Base-by-base conservation (phyloP, 1,139 yeast genomes). In the Yamadazyma dendronema region DNA sequence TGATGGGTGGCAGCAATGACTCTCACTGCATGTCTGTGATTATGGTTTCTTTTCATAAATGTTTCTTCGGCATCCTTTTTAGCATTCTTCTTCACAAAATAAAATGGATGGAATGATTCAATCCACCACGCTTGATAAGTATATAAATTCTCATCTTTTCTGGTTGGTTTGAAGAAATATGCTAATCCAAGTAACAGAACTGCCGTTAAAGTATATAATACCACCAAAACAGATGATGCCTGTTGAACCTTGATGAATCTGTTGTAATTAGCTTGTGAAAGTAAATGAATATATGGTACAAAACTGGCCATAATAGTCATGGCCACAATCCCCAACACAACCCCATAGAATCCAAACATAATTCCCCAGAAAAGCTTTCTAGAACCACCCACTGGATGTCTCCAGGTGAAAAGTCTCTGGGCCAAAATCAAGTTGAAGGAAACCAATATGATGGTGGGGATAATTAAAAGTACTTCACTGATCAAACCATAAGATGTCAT, bases 121-220 rank as follows among this genome's bases (percentile, higher is more conserved):
- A 84, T 79, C 94, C 94, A 84, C 74, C 83, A 81, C 27, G 94
- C 87, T 57, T 84, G 92, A 54, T 78, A 78, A 14, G 87, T 80
- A 48, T 72, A 67, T 31, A 79, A 62, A 34, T 64, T 59, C 49
- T 72, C 76, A 53, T 80, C 83, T 43, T 68, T 68, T 33, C 59
- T 49, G 11, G 86, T 78, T 17, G 88, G 82, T 40, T 77, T 74
- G 49, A 78, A 62, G 41, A 74, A 47, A 53, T 66, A 84, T 1
- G 90, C 78, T 29, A 73, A 56, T 0, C 55, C 54, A 36, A 83
- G 64, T 52, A 84, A 67, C 9, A 55, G 36, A 31, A 77, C 54
- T 2, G 89, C 78, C 2, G 81, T 59, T 29, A 76, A 57, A 1
- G 87, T 74, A 55, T 81, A 84, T 29, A 81, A 51, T n/a, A 77